These are phyloP conservation scores for Sistotremastrum suecicum DNA, from an alignment of 768 basidiomycete genomes.

Conservation along the genomic window DNA sequence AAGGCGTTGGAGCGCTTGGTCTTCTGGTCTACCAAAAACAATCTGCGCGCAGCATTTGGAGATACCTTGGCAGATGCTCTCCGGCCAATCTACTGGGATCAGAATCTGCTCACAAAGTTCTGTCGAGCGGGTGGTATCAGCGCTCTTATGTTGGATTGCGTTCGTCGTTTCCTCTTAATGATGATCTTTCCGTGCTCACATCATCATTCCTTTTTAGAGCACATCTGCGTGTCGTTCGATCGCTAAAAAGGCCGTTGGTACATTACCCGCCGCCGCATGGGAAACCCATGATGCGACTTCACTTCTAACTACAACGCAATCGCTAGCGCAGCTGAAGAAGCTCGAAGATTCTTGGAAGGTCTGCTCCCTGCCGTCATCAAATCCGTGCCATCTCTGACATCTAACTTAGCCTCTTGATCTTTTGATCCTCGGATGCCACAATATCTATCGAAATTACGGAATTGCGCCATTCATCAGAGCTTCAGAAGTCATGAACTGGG, in stretches of 20 bases:
- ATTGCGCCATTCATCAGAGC: slow-evolving; percentile 13
- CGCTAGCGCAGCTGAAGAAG: slow-evolving; percentile 11
- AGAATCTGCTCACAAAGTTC: slow-evolving; percentile 9
- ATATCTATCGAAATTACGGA: slow-evolving; percentile 16
- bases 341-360: slow-evolving; percentile 4
- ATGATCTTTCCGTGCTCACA: background rate
- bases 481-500: slow-evolving; percentile 3
- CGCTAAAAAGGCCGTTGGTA: slow-evolving; percentile 9
- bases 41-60: slow-evolving; percentile 11
- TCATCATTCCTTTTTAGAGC: slow-evolving; percentile 3
- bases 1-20: slow-evolving; percentile 13
- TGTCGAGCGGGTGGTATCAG: slow-evolving; percentile 14
- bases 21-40: slow-evolving; percentile 10
- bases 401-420: slow-evolving; percentile 8
- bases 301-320: slow-evolving; percentile 11
- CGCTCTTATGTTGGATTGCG: slow-evolving; percentile 16
- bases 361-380: too few relatives aligned
- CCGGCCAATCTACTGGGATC: slow-evolving; percentile 14
- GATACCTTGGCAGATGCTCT: slow-evolving; percentile 16
- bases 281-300: slow-evolving; percentile 13
- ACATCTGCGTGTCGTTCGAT: slow-evolving; percentile 8
- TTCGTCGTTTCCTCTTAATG: slow-evolving; percentile 1
- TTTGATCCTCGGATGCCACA: slow-evolving; percentile 9
- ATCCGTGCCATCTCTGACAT: background rate
- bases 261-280: slow-evolving; percentile 14